phyloP scores from a whole-genome alignment of 768 basidiomycete species.

The Hericium rajendrae region DNA sequence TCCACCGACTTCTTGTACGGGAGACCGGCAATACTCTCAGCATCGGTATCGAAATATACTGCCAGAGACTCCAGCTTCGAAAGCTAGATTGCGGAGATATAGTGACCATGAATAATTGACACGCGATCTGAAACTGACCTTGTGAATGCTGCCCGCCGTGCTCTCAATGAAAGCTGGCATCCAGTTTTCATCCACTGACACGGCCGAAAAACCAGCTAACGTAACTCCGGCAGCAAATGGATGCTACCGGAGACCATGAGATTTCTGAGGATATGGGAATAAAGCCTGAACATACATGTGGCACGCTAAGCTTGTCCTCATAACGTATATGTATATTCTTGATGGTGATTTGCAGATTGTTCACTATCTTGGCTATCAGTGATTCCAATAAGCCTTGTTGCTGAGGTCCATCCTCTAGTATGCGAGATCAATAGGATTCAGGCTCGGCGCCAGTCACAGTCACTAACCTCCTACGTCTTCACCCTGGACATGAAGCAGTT shows the following conservation, averaged over 20 bases:
- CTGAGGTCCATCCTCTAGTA: conserved; percentile 17
- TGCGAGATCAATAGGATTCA: too few species aligned
- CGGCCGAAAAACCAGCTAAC: conserved; percentile 76
- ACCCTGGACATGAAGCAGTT: conserved; percentile 62
- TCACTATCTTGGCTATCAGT: conserved; percentile 80
- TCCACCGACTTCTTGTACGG: conserved; percentile 54
- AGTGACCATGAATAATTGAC: neutral
- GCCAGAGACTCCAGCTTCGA: conserved; percentile 81
- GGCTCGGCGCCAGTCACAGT: too few species aligned
- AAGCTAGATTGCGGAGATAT: conserved; percentile 37
- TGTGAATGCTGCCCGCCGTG: conserved; percentile 78
- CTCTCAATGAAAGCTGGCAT: conserved; percentile 88
- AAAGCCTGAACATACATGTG: conserved; percentile 51
- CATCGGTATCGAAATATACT: conserved; percentile 93
- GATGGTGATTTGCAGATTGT: conserved; percentile 92
- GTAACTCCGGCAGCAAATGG: conserved; percentile 92
- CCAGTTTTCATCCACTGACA: conserved; percentile 86
- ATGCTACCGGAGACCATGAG: conserved; percentile 42
- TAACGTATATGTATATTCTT: conserved; percentile 95
- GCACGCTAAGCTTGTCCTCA: conserved; percentile 90
- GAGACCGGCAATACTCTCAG: conserved; percentile 64
- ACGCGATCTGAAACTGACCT: conserved; percentile 35
- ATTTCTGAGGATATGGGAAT: neutral
- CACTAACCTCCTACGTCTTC: too few species aligned
- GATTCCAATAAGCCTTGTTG: conserved; percentile 80